Evolutionary conservation across 2,329 filamentous ascomycete species (phyloP), one percentile per base, ranked within the genome.

Genomic region (Penicillium sp.): DNA sequence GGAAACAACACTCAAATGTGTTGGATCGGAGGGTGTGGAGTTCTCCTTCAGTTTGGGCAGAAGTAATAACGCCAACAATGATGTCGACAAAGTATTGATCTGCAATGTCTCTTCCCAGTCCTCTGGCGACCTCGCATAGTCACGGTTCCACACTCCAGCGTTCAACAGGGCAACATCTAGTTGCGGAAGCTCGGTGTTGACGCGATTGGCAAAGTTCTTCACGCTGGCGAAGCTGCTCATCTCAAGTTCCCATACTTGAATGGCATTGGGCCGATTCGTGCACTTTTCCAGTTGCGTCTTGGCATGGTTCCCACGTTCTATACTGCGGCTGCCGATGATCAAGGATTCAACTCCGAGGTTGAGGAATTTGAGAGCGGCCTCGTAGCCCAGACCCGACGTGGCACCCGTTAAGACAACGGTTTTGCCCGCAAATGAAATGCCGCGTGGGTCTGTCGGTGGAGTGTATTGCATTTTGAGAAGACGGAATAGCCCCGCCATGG

Each of bases 41-140:
- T 70, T 72, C 6, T 59, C 63, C 20, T 67, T 64, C 10, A 82
- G 61, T 46, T 77, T 76, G 0, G 78, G 78, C 1, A 82, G 66
- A 9, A 87, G 70, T 2, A 84, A 63, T 2, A 84, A 55, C 0
- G 74, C 80, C 6, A 87, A 67, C 1, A 85, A 70, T 6, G 77
- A 73, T 1, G 81, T 86, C 2, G 81, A 82, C 2, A 86, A 67
- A 1, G 78, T 73, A 60, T 86, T 85, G 56, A 84, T 79, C 62
- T 86, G 82, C 9, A 86, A 56, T 1, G 75, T 79, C 46, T 76
- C 69, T 51, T 83, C 80, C 70, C 75, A 82, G 5, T 77, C 80
- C 26, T 78, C 75, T 2, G 65, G 42, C 0, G 72, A 73, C 1
- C 61, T 49, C 2, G 51, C 56, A 54, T 73, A 78, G 18, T 68